phyloP scores from a whole-genome alignment of 78 protist species.

The Emiliania huxleyi region DNA sequence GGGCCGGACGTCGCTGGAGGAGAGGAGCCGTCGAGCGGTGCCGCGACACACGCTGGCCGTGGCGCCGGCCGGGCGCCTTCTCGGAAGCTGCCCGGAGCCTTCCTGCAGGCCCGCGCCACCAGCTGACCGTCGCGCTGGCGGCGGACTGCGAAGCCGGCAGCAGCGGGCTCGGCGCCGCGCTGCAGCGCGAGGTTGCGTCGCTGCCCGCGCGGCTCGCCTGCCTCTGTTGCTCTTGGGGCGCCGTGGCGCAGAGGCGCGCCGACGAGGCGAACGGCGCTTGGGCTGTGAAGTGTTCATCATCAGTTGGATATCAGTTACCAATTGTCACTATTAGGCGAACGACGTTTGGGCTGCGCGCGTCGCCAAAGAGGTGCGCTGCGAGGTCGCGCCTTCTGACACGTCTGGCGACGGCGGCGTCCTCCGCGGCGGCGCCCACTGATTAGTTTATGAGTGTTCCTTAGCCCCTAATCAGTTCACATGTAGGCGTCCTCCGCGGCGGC shows the following conservation, averaged over 20 bases:
- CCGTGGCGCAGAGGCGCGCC: background rate
- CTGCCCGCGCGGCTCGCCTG: background rate
- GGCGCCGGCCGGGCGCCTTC: no score
- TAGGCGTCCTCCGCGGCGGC: no score
- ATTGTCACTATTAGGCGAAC: no score
- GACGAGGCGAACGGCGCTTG: background rate
- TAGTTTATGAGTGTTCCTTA: no score
- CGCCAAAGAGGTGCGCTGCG: background rate
- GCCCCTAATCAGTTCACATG: no score
- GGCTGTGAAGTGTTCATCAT: no score
- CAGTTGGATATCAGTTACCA: no score
- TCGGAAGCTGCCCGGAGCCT: no score
- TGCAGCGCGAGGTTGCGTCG: background rate
- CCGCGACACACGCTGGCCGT: no score
- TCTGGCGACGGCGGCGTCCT: no score
- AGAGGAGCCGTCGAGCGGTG: background rate
- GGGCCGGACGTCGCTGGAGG: background rate
- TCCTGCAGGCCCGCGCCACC: no score
- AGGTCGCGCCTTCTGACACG: background rate
- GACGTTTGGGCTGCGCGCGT: background rate
- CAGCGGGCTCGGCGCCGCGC: background rate
- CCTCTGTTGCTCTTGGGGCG: background rate
- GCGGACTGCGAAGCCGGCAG: background rate
- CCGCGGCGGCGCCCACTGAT: no score
- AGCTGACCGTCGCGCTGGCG: background rate